A percentile compares a stretch with the other conserved stretches of the same genome.
phyloP scores from a whole-genome alignment of 1,284 basidiomycete species.

The Cryptococcus maquisensis region DNA sequence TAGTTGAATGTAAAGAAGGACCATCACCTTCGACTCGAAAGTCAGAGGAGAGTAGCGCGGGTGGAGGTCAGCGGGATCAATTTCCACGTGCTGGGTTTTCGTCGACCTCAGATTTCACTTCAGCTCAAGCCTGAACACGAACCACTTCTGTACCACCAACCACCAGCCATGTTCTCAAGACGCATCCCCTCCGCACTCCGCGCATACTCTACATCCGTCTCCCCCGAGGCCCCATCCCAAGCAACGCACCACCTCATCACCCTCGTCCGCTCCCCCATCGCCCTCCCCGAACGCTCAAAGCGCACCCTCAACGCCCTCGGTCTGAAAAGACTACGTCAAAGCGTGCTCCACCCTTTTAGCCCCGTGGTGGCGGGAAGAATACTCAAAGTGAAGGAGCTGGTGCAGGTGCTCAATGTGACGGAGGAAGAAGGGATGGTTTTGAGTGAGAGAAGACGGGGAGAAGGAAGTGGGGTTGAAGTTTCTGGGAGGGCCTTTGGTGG shows the following conservation, averaged over 20 bases:
- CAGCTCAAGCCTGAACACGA: too few species aligned
- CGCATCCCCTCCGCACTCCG: neutral
- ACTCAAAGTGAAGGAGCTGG: conserved; percentile 54
- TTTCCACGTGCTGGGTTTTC: too few species aligned
- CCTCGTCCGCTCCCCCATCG: conserved; percentile 52
- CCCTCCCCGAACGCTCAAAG: conserved; percentile 47
- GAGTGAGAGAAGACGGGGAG: conserved; percentile 26
- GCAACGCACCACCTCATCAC: conserved; percentile 51
- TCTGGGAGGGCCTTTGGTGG: conserved; percentile 32
- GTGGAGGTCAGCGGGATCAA: too few species aligned
- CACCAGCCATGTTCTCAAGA: neutral
- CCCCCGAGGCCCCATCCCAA: neutral
- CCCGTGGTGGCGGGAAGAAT: conserved; percentile 50
- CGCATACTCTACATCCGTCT: conserved; percentile 2
- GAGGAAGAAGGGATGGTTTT: conserved; percentile 30
- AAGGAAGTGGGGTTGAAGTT: conserved; percentile 39
- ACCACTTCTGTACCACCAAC: neutral
- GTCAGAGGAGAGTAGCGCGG: too few species aligned
- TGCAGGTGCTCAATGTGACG: conserved; percentile 52
- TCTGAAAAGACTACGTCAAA: conserved; percentile 49
- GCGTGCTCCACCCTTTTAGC: conserved; percentile 49
- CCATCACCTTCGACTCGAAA: too few species aligned
- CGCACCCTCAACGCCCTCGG: conserved; percentile 51
- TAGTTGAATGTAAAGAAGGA: too few species aligned
- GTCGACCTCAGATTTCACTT: too few species aligned